phyloP scores from a whole-genome alignment of 306 rosid species.

The Trichosanthes truncata region DNA sequence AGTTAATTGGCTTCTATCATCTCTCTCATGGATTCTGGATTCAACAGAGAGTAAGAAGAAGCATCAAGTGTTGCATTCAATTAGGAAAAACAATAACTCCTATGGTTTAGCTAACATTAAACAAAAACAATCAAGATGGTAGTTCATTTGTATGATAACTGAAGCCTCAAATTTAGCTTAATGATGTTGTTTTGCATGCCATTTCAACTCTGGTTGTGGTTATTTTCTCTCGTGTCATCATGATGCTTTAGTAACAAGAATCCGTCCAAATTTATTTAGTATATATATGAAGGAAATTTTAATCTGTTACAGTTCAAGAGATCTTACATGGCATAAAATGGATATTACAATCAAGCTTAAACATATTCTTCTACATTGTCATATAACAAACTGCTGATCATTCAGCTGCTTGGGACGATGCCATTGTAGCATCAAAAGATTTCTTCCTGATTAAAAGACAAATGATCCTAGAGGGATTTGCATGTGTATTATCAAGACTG shows the following conservation, averaged over 20 bases:
- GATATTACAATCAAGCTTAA: neutral
- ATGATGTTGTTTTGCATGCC: neutral
- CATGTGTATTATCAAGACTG: constrained; percentile 56
- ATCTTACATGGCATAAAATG: neutral
- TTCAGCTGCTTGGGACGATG: constrained; percentile 44
- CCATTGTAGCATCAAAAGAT: constrained; percentile 52
- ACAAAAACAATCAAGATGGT: neutral
- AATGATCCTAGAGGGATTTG: constrained; percentile 65
- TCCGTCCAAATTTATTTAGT: neutral
- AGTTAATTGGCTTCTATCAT: neutral
- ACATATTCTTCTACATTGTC: neutral
- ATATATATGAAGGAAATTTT: neutral
- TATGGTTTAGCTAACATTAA: neutral
- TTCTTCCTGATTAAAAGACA: constrained; percentile 72
- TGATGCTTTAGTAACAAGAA: neutral
- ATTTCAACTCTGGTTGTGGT: neutral
- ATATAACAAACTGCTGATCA: constrained; percentile 14
- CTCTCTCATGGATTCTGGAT: neutral
- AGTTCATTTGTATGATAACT: neutral
- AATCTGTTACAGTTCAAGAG: neutral
- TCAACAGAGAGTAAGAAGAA: neutral
- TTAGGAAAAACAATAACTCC: neutral
- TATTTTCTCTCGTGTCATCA: neutral
- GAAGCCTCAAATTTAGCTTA: neutral
- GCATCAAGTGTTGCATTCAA: neutral